phyloP scores from a whole-genome alignment of 345 rosid genomes.

The Hypericum perforatum region DNA sequence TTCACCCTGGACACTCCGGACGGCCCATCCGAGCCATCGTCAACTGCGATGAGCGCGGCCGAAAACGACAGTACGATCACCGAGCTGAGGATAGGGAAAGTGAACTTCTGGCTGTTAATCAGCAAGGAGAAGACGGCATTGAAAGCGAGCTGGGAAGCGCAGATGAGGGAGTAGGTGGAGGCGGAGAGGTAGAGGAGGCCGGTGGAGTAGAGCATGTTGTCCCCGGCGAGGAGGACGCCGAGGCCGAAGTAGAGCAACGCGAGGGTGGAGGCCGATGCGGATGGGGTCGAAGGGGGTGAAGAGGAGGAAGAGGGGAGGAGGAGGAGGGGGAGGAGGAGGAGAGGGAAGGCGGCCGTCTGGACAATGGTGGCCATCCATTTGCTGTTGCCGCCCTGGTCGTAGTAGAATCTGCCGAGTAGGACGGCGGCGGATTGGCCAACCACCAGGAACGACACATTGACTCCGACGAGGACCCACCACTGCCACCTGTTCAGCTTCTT shows the following conservation, averaged over 20 bases:
- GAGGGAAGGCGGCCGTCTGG: conserved; percentile 58
- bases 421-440: conserved; percentile 62
- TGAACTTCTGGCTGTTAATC: conserved; percentile 70
- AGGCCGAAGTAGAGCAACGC: conserved; percentile 42
- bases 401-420: conserved; percentile 56
- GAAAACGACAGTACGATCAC: conserved; percentile 59
- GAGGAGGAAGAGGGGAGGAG: conserved; percentile 36
- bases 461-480: conserved; percentile 49
- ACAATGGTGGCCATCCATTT: conserved; percentile 60
- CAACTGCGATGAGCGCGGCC: conserved; percentile 54
- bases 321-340: conserved; percentile 45
- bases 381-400: conserved; percentile 58
- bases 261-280: conserved; percentile 27
- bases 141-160: conserved; percentile 67
- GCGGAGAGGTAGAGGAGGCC: conserved; percentile 74
- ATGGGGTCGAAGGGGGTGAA: conserved; percentile 23
- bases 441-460: conserved; percentile 35
- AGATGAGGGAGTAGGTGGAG: conserved; percentile 71
- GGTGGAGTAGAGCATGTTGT: conserved; percentile 52
- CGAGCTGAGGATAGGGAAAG: conserved; percentile 41
- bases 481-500: conserved; percentile 37
- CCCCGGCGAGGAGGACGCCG: conserved; percentile 52
- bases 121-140: conserved; percentile 67
- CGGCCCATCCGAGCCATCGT: conserved; percentile 46
- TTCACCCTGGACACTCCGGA: conserved; percentile 47